Percentiles rank a stretch among this genome's conserved stretches.
phyloP scores from a whole-genome alignment of 106 monocot species.

The Vanilla planifolia region DNA sequence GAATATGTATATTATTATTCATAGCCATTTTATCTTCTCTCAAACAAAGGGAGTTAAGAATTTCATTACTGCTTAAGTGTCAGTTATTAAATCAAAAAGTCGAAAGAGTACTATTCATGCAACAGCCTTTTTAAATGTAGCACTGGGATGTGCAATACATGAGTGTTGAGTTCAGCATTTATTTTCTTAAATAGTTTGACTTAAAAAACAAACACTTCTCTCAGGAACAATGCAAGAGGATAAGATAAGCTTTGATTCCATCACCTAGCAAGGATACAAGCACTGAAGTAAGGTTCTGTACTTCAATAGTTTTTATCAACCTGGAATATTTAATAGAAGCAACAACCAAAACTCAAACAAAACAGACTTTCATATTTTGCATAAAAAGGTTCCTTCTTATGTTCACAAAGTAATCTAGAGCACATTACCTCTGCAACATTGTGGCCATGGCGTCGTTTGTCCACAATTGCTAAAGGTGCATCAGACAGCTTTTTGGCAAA shows the following conservation, averaged over 20 bases:
- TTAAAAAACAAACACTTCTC: not conserved
- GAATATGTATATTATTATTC: not conserved
- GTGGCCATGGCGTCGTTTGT: conserved; percentile 81
- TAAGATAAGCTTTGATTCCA: not conserved
- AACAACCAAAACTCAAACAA: not conserved
- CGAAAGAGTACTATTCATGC: no score
- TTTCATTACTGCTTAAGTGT: no score
- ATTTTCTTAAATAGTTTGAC: not conserved
- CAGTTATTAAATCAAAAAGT: no score
- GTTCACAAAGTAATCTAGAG: not conserved
- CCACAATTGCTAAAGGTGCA: conserved; percentile 92
- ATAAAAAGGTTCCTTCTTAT: not conserved
- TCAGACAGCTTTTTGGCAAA: conserved; percentile 94
- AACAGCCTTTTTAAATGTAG: no score
- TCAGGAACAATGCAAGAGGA: not conserved
- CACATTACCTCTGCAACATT: conserved; percentile 78
- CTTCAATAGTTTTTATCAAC: not conserved
- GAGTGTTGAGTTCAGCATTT: not conserved
- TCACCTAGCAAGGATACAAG: not conserved
- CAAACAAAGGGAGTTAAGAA: no score
- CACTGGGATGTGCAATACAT: no score
- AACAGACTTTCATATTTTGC: not conserved
- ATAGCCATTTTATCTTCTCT: no score
- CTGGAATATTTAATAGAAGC: not conserved
- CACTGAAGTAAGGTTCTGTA: not conserved